These are phyloP conservation scores for Cyanidium caldarium DNA, from an alignment of 23 red algal genomes.

Conservation along the genomic window DNA sequence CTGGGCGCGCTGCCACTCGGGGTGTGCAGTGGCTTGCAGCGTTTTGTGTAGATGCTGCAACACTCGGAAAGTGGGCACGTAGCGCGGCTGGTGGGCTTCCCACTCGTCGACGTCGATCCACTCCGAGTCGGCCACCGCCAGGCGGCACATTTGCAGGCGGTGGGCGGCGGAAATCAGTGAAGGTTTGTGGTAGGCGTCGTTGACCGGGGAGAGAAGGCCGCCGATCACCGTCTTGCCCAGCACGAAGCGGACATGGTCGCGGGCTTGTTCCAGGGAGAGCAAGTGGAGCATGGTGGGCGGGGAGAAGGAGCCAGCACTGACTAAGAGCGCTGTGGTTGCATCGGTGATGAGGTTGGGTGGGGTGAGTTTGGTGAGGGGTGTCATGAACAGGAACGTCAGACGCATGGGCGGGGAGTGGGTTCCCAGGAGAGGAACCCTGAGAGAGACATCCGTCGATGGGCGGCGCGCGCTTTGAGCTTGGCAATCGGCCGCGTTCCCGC, in stretches of 20 bases:
- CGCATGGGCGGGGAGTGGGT: too few species aligned
- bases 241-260: not conserved
- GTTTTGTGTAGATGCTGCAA: not conserved
- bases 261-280: constrained; percentile 3
- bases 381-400: too few species aligned
- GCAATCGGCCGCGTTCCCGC: too few species aligned
- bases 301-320: constrained; percentile 21
- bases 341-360: too few species aligned
- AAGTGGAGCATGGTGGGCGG: constrained; percentile 15
- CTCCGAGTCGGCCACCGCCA: constrained; percentile 6
- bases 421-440: too few species aligned
- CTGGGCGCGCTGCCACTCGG: not conserved
- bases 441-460: too few species aligned
- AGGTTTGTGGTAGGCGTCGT: constrained; percentile 19
- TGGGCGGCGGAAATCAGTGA: constrained; percentile 1
- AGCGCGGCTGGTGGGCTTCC: constrained; percentile 14
- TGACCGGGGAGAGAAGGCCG: constrained; percentile 18
- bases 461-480: too few species aligned
- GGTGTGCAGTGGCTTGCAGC: too few species aligned
- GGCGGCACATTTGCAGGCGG: constrained; percentile 14
- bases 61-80: not conserved
- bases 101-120: constrained; percentile 18
- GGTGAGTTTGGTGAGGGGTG: too few species aligned
- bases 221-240: not conserved
- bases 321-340: not conserved